Evolutionary conservation across 2,329 filamentous ascomycete species (phyloP).

Genomic region (Ceratocystis destructans): DNA sequence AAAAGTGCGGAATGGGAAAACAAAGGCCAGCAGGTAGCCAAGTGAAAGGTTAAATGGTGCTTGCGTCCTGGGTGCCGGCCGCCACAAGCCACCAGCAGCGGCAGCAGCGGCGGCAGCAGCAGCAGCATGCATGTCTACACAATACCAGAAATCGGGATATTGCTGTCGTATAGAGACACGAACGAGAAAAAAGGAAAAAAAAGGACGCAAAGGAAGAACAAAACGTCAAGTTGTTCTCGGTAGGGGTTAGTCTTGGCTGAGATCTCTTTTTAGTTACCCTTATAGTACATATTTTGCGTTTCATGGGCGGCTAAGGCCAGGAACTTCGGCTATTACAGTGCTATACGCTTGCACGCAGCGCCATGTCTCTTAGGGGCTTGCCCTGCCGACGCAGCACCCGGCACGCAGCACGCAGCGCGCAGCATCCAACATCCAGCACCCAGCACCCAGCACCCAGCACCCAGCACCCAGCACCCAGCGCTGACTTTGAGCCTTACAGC

Average conservation of each 20-base stretch:
- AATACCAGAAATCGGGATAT: too few species aligned
- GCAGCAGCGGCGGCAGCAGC: too few species aligned
- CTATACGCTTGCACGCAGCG: not conserved
- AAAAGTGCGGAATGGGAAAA: not conserved
- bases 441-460: not conserved
- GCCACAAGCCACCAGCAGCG: too few species aligned
- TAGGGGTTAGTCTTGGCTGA: not conserved
- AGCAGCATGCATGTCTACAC: too few species aligned
- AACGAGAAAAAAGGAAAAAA: not conserved
- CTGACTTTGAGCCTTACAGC: not conserved
- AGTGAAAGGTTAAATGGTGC: too few species aligned
- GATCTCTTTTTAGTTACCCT: not conserved
- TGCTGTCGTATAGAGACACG: not conserved
- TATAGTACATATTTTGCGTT: not conserved
- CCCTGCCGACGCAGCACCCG: too few species aligned
- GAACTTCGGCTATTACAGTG: too few species aligned
- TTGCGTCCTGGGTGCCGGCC: too few species aligned
- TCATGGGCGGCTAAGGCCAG: too few species aligned
- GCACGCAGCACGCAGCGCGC: too few species aligned
- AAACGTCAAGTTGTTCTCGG: not conserved
- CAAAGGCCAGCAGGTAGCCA: not conserved
- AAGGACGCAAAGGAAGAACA: not conserved
- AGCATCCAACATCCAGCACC: too few species aligned
- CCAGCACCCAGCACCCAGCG: too few species aligned
- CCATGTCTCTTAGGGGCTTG: not conserved